A percentile compares a stretch with the other conserved stretches of the same genome.
These are phyloP conservation scores for Arthrobotrys iridis DNA, from an alignment of 2,329 filamentous ascomycete species.

Conservation along the genomic window DNA sequence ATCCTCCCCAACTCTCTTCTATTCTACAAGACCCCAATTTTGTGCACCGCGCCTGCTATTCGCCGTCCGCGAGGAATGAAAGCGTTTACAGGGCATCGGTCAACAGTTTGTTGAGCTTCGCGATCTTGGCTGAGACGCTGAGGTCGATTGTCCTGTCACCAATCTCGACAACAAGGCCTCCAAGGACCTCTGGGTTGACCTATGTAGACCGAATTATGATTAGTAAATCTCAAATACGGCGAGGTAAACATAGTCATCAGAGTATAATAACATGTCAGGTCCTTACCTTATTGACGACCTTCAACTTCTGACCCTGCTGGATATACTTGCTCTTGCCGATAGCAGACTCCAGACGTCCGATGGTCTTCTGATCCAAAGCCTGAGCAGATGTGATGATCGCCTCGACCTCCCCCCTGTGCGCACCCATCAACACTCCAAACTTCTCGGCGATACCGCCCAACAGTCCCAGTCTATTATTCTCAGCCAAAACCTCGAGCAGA, in stretches of 20 bases:
- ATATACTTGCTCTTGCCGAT: slow-evolving; percentile 90
- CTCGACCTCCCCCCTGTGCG: slow-evolving; percentile 91
- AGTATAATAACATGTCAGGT: neutral
- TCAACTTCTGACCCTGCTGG: slow-evolving; percentile 94
- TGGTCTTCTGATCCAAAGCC: slow-evolving; percentile 87
- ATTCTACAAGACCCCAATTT: slow-evolving; percentile 43
- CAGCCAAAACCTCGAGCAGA: slow-evolving; percentile 87
- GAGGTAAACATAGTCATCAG: neutral
- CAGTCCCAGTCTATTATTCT: slow-evolving; percentile 92
- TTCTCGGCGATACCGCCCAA: slow-evolving; percentile 85
- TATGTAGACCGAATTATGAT: slow-evolving; percentile 60
- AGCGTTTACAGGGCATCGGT: slow-evolving; percentile 85
- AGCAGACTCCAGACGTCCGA: slow-evolving; percentile 84
- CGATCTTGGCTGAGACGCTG: slow-evolving; percentile 91
- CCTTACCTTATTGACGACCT: slow-evolving; percentile 86
- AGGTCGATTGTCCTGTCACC: slow-evolving; percentile 98
- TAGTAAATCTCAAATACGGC: neutral
- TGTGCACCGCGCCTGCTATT: neutral
- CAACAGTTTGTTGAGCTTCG: slow-evolving; percentile 99
- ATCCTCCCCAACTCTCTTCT: slow-evolving; percentile 25
- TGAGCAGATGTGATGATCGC: slow-evolving; percentile 88
- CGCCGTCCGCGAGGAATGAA: neutral
- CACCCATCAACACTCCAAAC: slow-evolving; percentile 87
- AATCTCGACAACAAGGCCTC: slow-evolving; percentile 93
- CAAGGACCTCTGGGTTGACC: slow-evolving; percentile 94